These are phyloP conservation scores for Syzygium jambos DNA, from an alignment of 345 rosid species.

Conservation along the genomic window DNA sequence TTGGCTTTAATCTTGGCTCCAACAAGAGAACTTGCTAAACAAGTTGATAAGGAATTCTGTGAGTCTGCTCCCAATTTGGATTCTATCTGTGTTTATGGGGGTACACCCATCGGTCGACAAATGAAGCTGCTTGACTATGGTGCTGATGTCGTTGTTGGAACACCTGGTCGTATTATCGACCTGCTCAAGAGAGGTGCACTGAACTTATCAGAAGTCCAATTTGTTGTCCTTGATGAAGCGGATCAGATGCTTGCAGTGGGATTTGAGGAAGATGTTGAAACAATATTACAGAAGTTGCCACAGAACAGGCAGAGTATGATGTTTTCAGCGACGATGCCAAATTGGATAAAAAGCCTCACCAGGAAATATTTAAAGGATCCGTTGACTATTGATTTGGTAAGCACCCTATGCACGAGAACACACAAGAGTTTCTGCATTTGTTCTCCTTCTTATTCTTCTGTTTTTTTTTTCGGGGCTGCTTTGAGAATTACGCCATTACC, in stretches of 20 bases:
- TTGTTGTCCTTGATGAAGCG: slow-evolving; percentile 89
- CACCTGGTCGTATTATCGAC: slow-evolving; percentile 97
- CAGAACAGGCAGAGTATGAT: slow-evolving; percentile 75
- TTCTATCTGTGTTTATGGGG: slow-evolving; percentile 86
- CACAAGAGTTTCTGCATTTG: neutral
- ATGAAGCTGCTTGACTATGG: slow-evolving; percentile 76
- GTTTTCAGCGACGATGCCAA: slow-evolving; percentile 98
- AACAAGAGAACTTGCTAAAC: slow-evolving; percentile 91
- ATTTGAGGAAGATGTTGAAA: slow-evolving; percentile 87
- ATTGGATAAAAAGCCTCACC: slow-evolving; percentile 71
- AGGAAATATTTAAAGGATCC: slow-evolving; percentile 67
- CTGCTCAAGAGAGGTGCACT: slow-evolving; percentile 82
- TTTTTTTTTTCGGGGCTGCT: neutral
- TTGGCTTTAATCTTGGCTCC: slow-evolving; percentile 88
- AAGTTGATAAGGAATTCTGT: slow-evolving; percentile 80
- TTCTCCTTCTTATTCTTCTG: neutral
- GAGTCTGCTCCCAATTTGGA: slow-evolving; percentile 84
- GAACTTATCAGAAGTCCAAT: slow-evolving; percentile 68
- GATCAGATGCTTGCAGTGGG: slow-evolving; percentile 99
- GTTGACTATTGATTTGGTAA: slow-evolving; percentile 86
- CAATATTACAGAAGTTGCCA: slow-evolving; percentile 64
- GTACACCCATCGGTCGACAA: slow-evolving; percentile 65
- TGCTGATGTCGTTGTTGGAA: slow-evolving; percentile 84
- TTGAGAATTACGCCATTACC: neutral
- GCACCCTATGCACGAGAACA: slow-evolving; percentile 6